Evolutionary conservation across 2,329 filamentous ascomycete genomes (phyloP), one percentile per base, ranked within the genome.

Genomic region (Paracamarosporium sp.): DNA sequence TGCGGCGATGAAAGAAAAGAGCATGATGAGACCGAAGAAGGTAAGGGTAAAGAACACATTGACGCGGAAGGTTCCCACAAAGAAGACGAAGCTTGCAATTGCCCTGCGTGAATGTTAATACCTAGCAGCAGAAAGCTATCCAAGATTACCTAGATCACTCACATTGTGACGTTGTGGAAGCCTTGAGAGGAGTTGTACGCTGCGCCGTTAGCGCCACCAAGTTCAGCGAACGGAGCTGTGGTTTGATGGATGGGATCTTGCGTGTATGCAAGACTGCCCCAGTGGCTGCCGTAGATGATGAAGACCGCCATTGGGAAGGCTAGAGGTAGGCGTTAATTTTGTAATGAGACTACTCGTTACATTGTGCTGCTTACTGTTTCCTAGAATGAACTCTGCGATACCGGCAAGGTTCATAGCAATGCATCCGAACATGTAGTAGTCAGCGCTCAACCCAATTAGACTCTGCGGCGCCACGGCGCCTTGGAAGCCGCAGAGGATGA

Each of bases 381-480:
- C 36, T 2, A 40, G 36, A 2, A 40, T 40, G 5, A 40, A 40
- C 11, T 40, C 36, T 3, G 36, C 36, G 17, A 40, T 20, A 22
- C 36, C 36, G n/a, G 36, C 36, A 22, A 40, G 36, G 36, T 40
- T 40, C 36, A 40, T 40, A 5, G 36, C 36, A 40, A 40, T 40
- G 36, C 36, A 40, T 11, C 36, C 36, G 22, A 40, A 40, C 3
- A 40, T 20, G 36, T 40, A 40, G n/a, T 40, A 40, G 22, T 38
- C 35, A 17, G 5, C 35, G 35, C 35, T 38, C 35, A 38, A 20
- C 35, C 35, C 35, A 38, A 38, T n/a, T 9, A 38, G 35, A 38
- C 15, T 38, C 15, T 38, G 35, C 17, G 35, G 35, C 35, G 35
- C 35, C n/a, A 38, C 35, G 35, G n/a, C 35, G 20, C 35, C 35